Evolutionary conservation across 331 rosid genomes (phyloP).

Genomic region (Telfairia occidentalis): DNA sequence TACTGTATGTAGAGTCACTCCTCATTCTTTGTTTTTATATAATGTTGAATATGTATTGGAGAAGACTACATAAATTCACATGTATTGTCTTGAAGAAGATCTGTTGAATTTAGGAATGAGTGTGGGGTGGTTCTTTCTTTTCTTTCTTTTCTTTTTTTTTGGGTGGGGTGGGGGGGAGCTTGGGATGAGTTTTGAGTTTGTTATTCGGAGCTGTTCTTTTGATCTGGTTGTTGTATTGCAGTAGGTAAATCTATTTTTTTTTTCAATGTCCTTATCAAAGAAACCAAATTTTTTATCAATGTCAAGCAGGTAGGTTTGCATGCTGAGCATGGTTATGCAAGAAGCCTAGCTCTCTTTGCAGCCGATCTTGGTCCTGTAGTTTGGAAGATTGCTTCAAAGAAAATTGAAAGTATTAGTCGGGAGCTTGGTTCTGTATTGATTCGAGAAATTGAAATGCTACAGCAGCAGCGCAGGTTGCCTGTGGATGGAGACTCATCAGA

Average conservation of each 20-base stretch:
- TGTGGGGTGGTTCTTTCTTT: not conserved
- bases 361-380: conserved; percentile 78
- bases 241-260: not conserved
- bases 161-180: not conserved
- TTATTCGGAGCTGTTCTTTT: not conserved
- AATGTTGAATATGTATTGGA: not conserved
- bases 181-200: not conserved
- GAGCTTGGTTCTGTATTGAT: conserved; percentile 57
- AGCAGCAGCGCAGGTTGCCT: conserved; percentile 24
- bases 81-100: not conserved
- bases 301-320: conserved; percentile 58
- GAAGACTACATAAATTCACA: not conserved
- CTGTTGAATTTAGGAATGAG: not conserved
- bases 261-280: too few relatives aligned
- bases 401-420: conserved; percentile 40
- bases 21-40: conserved; percentile 2
- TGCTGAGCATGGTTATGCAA: conserved; percentile 59
- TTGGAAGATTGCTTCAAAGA: conserved; percentile 71
- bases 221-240: not conserved
- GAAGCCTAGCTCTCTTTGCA: conserved; percentile 76
- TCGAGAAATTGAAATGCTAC: conserved; percentile 33
- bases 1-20: conserved; percentile 33
- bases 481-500: conserved; percentile 24
- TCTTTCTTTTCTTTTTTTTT: not conserved
- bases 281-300: too few relatives aligned